Base-by-base conservation (phyloP, 345 rosid species). In the Kandelia obovata region DNA sequence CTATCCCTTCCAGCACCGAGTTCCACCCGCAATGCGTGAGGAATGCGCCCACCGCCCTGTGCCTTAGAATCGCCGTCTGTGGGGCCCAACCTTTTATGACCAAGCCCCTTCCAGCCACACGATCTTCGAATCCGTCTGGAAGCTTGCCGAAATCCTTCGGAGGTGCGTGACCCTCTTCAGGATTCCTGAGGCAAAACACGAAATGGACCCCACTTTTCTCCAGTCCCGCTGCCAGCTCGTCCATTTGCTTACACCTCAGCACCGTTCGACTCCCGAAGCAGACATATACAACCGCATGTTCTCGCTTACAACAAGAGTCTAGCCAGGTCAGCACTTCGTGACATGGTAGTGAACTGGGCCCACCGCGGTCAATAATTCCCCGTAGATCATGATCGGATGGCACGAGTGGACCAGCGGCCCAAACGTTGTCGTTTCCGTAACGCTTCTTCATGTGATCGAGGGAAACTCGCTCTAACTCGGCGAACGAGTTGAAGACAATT, bases 11-110 rank as follows among this genome's bases (percentile, higher is more conserved):
- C 0, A 90, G 30, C 16, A 76, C 76, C 4, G 91, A 89, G 75
- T 87, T 87, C 89, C 96, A 89, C 27, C 92, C 89, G 21, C 89
- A 89, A 34, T 87, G 91, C 27, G 89, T 87, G 71, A 87, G 34
- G 77, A 86, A 88, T 59, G 82, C 83, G 0, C 87, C 91, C 16
- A 88, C 88, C 0, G 87, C 85, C n/a, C 70, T 25, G 67, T 87
- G 92, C 9, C 62, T 70, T 39, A 84, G 61, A 53, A 87, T 76
- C 56, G 62, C 13, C 5, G 84, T 76, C 27, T 87, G 89, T 6
- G 89, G 88, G 0, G 84, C 86, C 92, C 89, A 89, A 4, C 86
- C 88, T 73, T 62, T 72, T 3, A 86, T 76, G 9, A 89, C 35
- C 3, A 82, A 21, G 2, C 91, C 91, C 39, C 81, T 87, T n/a